Percentiles rank a stretch among this genome's conserved stretches.
Evolutionary conservation across 257 asterid genomes (phyloP).

Genomic region (Fraxinus quadrangulata): DNA sequence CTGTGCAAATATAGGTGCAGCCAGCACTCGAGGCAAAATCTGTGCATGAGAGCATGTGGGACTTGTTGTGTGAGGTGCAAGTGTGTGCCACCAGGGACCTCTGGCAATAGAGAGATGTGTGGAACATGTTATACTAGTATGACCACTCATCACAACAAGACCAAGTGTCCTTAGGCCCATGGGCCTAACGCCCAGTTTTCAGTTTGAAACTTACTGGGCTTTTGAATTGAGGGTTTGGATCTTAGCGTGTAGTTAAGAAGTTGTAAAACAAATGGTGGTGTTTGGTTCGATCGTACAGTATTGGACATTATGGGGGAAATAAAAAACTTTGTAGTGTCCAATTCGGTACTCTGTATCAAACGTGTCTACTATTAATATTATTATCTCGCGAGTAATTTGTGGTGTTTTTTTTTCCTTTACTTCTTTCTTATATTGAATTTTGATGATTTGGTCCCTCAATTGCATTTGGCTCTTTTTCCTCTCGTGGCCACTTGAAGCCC

Average conservation of each 20-base stretch:
- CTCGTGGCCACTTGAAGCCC: too few species aligned
- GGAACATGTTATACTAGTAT: conserved; percentile 59
- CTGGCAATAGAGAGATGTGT: conserved; percentile 56
- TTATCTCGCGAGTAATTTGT: too few species aligned
- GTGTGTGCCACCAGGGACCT: conserved; percentile 72
- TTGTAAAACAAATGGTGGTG: neutral
- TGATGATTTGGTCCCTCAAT: too few species aligned
- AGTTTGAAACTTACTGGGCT: neutral
- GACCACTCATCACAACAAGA: conserved; percentile 58
- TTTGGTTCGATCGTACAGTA: neutral
- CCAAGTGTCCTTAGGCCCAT: conserved; percentile 51
- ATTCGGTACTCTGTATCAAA: too few species aligned
- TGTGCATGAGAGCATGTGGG: conserved; percentile 61
- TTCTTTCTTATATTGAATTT: too few species aligned
- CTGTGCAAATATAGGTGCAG: conserved; percentile 55
- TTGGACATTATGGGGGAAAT: too few species aligned
- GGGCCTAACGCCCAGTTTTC: neutral
- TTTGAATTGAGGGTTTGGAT: neutral
- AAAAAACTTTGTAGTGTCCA: too few species aligned
- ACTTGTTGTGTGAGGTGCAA: conserved; percentile 62
- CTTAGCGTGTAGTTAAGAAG: neutral
- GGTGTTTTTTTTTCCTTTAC: too few species aligned
- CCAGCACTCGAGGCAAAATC: conserved; percentile 52
- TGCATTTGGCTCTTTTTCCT: too few species aligned
- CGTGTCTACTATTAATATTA: too few species aligned